A percentile compares a stretch with the other conserved stretches of the same genome.
phyloP scores from a whole-genome alignment of 805 yeast species.

The Naumovozyma dairenensis region DNA sequence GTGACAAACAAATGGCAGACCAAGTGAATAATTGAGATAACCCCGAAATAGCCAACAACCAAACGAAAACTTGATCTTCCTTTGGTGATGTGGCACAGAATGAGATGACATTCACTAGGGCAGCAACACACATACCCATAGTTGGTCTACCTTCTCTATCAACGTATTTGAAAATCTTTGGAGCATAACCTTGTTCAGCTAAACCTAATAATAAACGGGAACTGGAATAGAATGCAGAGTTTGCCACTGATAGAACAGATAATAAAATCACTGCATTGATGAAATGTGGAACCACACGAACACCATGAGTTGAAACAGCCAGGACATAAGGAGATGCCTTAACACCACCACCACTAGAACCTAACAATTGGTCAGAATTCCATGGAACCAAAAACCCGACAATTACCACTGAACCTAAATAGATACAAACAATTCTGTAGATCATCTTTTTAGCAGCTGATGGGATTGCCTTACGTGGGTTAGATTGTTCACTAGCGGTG shows the following conservation, averaged over 20 bases:
- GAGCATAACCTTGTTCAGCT: slow-evolving; percentile 66
- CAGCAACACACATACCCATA: slow-evolving; percentile 42
- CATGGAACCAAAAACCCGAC: slow-evolving; percentile 49
- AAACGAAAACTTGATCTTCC: slow-evolving; percentile 47
- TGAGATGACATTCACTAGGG: slow-evolving; percentile 49
- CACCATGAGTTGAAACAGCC: slow-evolving; percentile 50
- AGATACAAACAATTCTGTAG: slow-evolving; percentile 45
- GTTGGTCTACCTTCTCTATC: slow-evolving; percentile 58
- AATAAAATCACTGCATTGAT: slow-evolving; percentile 64
- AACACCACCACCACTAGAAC: slow-evolving; percentile 34
- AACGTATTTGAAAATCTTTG: slow-evolving; percentile 41
- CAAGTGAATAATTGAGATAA: slow-evolving; percentile 55
- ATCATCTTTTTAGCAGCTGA: slow-evolving; percentile 46
- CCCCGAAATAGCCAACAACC: slow-evolving; percentile 57
- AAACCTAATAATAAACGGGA: slow-evolving; percentile 62
- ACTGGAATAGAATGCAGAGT: slow-evolving; percentile 62
- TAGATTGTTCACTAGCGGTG: slow-evolving; percentile 47
- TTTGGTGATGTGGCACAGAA: slow-evolving; percentile 58
- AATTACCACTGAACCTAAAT: slow-evolving; percentile 37
- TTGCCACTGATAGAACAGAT: slow-evolving; percentile 68
- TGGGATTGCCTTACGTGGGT: slow-evolving; percentile 49
- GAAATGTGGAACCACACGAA: slow-evolving; percentile 56
- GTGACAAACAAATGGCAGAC: slow-evolving; percentile 47
- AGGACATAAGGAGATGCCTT: slow-evolving; percentile 63
- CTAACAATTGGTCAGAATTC: slow-evolving; percentile 34